Percentiles rank a stretch among this genome's conserved stretches.
phyloP scores from a whole-genome alignment of 225 moss, liverwort and hornwort genomes.

The Climacium dendroides region DNA sequence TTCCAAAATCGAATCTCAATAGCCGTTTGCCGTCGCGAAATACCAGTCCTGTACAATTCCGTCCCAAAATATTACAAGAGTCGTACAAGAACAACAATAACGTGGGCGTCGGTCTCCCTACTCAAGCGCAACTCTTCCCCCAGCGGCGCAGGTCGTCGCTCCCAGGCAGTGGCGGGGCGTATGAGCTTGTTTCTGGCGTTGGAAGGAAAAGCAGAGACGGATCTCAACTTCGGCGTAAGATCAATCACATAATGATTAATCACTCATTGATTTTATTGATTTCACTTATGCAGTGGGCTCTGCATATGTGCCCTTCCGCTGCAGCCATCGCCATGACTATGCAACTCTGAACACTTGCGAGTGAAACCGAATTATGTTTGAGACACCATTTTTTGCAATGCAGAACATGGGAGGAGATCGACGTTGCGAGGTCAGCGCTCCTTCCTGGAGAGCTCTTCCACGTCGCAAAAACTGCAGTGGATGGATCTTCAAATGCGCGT shows the following conservation, averaged over 20 bases:
- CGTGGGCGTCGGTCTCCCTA: not conserved
- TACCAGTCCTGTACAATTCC: slow-evolving; percentile 23
- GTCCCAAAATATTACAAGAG: not conserved
- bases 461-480: slow-evolving; percentile 35
- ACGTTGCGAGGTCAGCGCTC: slow-evolving; percentile 3
- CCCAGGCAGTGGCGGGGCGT: slow-evolving; percentile 1
- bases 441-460: slow-evolving; percentile 8
- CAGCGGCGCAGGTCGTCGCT: slow-evolving; percentile 10
- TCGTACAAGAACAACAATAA: not conserved
- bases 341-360: not conserved
- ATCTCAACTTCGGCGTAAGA: slow-evolving; percentile 14
- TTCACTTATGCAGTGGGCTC: not conserved
- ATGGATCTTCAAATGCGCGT: slow-evolving; percentile 40
- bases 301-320: not conserved
- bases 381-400: not conserved
- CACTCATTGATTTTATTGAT: not conserved
- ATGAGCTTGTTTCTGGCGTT: slow-evolving; percentile 16
- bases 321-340: not conserved
- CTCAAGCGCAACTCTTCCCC: slow-evolving; percentile 5
- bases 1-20: not conserved
- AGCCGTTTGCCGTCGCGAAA: slow-evolving; percentile 4
- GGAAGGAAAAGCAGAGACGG: not conserved
- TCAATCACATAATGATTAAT: not conserved
- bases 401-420: not conserved
- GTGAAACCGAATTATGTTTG: not conserved